Evolutionary conservation across 768 basidiomycete genomes (phyloP), one percentile per base, ranked within the genome.

Genomic region (Lentinula sp.): DNA sequence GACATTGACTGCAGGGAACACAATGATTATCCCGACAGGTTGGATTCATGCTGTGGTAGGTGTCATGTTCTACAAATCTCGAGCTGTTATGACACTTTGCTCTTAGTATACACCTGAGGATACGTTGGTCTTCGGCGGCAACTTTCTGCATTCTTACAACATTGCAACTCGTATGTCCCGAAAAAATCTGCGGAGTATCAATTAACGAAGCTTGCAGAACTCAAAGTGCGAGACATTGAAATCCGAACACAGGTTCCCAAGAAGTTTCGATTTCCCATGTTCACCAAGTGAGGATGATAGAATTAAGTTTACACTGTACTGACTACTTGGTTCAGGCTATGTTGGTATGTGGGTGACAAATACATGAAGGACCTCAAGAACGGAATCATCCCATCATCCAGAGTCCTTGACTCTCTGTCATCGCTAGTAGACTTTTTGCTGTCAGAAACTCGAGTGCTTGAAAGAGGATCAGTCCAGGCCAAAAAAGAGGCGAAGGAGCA

Each of bases 31-130:
- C 57, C 94, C 96, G 1, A 88, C 93, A 1, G 96, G 96, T 0
- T 99, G 96, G 91, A 98, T 98, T 62, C 96, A 99, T 70, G 93
- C 94, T 10, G 96, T 99, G 43, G 95, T 96, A 70, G 71, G 89
- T 75, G 52, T 23, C 37, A 35, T 54, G 10, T 54, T 15, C 6
- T 10, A 53, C 11, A n/a, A 18, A 18, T 34, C 21, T 18, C 28
- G 21, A 37, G 4, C 28, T 32, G 4, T 53, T 37, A 50, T 65
- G 40, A 37, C 60, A 13, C 3, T 8, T 39, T n/a, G 61, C 16
- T 43, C 61, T 37, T 66, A 96, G 90, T 87, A 92, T 73, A 98
- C 97, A 0, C 96, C 96, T 0, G 73, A 81, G 35, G 95, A 99
- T 70, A 89, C 95, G 4, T 78, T 99, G 45, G 97, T 99, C 1